Evolutionary conservation across 2,329 filamentous ascomycete species (phyloP).

Genomic region (Aschersonia sp.): DNA sequence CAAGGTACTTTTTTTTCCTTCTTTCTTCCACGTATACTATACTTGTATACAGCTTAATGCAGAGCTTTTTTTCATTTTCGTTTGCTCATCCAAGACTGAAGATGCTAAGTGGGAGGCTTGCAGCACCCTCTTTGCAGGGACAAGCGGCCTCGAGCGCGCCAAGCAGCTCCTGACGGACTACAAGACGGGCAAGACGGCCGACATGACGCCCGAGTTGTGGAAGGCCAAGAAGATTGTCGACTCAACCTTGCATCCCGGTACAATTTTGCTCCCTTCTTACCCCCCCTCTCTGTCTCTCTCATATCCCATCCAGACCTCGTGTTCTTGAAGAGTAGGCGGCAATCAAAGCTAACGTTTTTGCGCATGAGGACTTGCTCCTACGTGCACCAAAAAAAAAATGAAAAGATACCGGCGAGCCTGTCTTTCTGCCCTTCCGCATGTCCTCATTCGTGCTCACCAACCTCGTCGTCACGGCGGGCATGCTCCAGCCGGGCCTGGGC

Average conservation of each 20-base stretch:
- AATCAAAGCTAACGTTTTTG: too few relatives aligned
- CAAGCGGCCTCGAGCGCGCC: constrained; percentile 66
- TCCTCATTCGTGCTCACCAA: constrained; percentile 90
- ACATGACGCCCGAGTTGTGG: constrained; percentile 89
- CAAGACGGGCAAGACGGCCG: constrained; percentile 64
- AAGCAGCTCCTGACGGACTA: constrained; percentile 72
- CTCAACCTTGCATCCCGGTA: constrained; percentile 89
- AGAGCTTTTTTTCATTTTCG: too few relatives aligned
- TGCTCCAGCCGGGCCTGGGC: constrained; percentile 80
- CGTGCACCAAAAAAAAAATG: neutral
- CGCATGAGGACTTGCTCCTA: neutral
- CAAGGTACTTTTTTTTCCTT: constrained; percentile 52
- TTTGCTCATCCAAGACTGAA: neutral
- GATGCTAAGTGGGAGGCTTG: neutral
- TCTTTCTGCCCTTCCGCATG: constrained; percentile 94
- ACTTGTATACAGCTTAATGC: too few relatives aligned
- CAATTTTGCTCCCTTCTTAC: constrained; percentile 8
- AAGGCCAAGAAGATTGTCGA: constrained; percentile 93
- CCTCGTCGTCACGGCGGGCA: constrained; percentile 84
- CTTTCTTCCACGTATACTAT: neutral
- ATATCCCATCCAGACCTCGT: too few relatives aligned
- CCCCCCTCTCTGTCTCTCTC: neutral
- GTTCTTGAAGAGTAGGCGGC: too few relatives aligned
- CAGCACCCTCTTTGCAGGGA: constrained; percentile 76
- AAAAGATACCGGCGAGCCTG: constrained; percentile 77